Base-by-base conservation (phyloP, 2,329 filamentous ascomycete species). In the Fusarium xylarioides region DNA sequence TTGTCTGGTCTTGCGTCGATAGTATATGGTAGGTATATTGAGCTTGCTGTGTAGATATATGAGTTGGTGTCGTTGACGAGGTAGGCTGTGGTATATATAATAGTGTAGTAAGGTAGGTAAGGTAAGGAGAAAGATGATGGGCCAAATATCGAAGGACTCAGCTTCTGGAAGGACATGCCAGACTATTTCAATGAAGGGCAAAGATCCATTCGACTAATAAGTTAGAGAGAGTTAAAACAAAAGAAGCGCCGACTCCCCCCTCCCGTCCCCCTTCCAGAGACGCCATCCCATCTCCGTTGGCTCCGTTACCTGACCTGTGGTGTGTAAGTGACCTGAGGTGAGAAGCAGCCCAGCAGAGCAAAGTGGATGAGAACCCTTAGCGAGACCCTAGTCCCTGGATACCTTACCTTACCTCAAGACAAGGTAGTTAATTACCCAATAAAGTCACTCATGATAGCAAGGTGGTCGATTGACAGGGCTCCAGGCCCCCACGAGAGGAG, bases 381-480 rank as follows among this genome's bases (percentile, higher is more conserved):
- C 56, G 46, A 63, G 44, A 54, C 56, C 61, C 62, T 62, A 63
- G 59, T 52, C 62, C 60, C 50, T 55, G 50, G 50, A 59, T 42
- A 42, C 30, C 47, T 23, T 18, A 21, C 43, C 43, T 21, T 46
- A 46, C 43, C 44, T 46, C 18, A 19, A 19, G 49, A 66, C 35
- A 50, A 44, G 28, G 32, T 34, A 23, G 30, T 15, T 19, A 18
- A 62, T 73, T 70, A 68, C 74, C 75, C 74, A 77, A 77, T 77
- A 66, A 65, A 67, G 66, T 76, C 70, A 70, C 66, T 74, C 72
- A 76, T 71, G 72, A 76, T 76, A 68, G 68, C 72, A 75, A 68
- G 75, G 75, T 77, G 75, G 60, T 67, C 47, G 66, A 77, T 77
- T 73, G 75, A 77, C 74, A 77, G 75, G 75, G 74, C 56, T 72